These are phyloP conservation scores for Echeveria elegans DNA, from an alignment of 164 flowering plant genomes.

Conservation along the genomic window DNA sequence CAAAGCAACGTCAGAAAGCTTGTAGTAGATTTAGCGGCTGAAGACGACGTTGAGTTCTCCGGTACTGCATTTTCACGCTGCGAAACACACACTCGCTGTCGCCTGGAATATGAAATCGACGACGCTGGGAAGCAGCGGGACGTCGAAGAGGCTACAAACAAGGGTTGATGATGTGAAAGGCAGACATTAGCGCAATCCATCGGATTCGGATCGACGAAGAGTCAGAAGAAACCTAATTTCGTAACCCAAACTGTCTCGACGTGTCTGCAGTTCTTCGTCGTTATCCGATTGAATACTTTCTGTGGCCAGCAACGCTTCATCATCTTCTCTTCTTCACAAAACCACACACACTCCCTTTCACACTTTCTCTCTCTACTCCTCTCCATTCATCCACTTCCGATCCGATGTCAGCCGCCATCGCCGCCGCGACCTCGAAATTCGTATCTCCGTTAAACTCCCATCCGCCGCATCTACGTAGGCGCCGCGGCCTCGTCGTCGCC, in stretches of 20 bases:
- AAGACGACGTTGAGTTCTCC: background rate
- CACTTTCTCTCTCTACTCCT: background rate
- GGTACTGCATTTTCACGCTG: background rate
- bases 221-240: background rate
- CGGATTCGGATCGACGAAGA: background rate
- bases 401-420: constrained; percentile 11
- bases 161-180: background rate
- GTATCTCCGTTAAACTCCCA: constrained; percentile 15
- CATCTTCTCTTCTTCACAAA: background rate
- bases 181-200: background rate
- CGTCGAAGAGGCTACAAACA: background rate
- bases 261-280: too few relatives aligned
- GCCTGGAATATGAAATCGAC: background rate
- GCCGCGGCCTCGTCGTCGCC: background rate
- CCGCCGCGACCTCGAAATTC: constrained; percentile 24
- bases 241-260: background rate
- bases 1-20: background rate
- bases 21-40: background rate
- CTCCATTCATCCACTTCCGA: background rate
- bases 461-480: constrained; percentile 6
- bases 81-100: background rate
- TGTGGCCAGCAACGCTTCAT: background rate
- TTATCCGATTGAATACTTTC: background rate
- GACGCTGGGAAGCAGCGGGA: background rate
- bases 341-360: background rate